Conservation (phyloP, 768 basidiomycete species). For the Amanita brunnescens region DNA sequence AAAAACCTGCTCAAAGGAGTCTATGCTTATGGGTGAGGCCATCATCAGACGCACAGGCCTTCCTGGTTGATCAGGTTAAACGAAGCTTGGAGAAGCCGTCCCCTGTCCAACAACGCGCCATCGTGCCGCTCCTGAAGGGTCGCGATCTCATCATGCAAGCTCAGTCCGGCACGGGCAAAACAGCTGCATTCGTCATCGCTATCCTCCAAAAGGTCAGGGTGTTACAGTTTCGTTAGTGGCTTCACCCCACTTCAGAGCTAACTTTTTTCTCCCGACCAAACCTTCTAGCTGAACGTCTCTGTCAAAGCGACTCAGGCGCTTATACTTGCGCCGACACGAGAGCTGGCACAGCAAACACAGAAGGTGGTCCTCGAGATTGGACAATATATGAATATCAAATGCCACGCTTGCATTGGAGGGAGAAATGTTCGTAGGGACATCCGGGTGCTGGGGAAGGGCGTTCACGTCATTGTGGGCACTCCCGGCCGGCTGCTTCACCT, state of each 20-base stretch:
- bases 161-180: slow-evolving; percentile 74
- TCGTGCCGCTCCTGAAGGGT: slow-evolving; percentile 94
- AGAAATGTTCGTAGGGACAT: slow-evolving; percentile 98
- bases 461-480: slow-evolving; percentile 86
- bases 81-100: slow-evolving; percentile 99
- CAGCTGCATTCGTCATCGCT: too few relatives aligned
- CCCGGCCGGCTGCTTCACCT: slow-evolving; percentile 95
- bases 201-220: too few relatives aligned
- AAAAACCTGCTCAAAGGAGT: slow-evolving; percentile 94
- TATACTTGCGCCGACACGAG: slow-evolving; percentile 90
- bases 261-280: slow-evolving; percentile 24
- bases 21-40: slow-evolving; percentile 97
- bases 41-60: slow-evolving; percentile 25
- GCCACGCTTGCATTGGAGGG: slow-evolving; percentile 88
- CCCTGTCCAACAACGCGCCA: slow-evolving; percentile 97
- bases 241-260: too few relatives aligned
- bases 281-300: slow-evolving; percentile 77
- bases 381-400: too few relatives aligned
- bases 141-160: slow-evolving; percentile 99
- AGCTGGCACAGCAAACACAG: too few relatives aligned
- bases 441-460: slow-evolving; percentile 90
- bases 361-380: too few relatives aligned
- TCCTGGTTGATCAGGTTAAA: too few relatives aligned
- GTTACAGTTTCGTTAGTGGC: too few relatives aligned
- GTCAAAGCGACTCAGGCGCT: slow-evolving; percentile 94